Evolutionary conservation across 2,329 filamentous ascomycete species (phyloP).

Genomic region (Pseudofabraea citricarpa): DNA sequence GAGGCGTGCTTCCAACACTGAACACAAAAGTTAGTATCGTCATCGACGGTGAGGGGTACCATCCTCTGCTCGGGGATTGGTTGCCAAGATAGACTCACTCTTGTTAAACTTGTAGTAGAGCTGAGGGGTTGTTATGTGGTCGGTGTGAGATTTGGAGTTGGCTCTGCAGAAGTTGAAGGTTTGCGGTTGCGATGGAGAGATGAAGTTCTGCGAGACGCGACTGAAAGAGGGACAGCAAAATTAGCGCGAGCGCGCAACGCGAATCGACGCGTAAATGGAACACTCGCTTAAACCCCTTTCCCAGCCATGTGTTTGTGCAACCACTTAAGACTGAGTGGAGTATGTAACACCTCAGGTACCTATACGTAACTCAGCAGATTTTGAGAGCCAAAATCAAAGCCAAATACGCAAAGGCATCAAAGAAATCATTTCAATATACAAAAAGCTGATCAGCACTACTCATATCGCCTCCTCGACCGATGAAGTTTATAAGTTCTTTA

Average conservation of each 20-base stretch:
- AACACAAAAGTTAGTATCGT: conserved; percentile 2
- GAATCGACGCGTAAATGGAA: not conserved
- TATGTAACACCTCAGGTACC: too few species aligned
- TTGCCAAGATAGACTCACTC: conserved; percentile 2
- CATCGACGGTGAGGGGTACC: not conserved
- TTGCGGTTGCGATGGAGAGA: not conserved
- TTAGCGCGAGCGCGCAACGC: not conserved
- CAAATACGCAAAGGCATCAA: too few species aligned
- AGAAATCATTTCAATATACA: too few species aligned
- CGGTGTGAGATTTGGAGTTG: not conserved
- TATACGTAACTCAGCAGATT: too few species aligned
- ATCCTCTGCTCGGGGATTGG: not conserved
- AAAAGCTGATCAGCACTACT: too few species aligned
- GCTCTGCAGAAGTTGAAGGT: too few species aligned
- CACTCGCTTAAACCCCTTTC: not conserved
- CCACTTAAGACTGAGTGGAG: too few species aligned
- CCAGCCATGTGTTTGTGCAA: too few species aligned
- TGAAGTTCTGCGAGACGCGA: not conserved
- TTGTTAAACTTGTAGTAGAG: not conserved
- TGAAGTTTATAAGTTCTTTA: too few species aligned
- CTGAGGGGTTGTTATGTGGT: not conserved
- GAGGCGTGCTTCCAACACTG: conserved; percentile 92
- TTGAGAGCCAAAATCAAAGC: too few species aligned
- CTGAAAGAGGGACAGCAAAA: not conserved
- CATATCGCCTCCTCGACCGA: too few species aligned